Conservation (phyloP, 2,329 filamentous ascomycete species). For the Ophiostoma quercus region DNA sequence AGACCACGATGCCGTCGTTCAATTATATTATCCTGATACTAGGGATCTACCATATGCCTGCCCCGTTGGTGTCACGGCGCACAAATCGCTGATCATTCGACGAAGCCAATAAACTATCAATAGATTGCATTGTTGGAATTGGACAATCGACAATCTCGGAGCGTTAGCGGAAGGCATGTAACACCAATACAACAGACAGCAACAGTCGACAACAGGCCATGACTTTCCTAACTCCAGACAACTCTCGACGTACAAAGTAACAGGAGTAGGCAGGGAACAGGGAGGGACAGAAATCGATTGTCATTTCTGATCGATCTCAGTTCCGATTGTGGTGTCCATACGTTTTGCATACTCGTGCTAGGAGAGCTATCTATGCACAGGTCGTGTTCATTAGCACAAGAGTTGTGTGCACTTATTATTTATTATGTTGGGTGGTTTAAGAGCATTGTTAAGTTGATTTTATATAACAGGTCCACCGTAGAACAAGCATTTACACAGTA, state of each 20-base stretch:
- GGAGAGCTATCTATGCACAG: not conserved
- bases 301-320: slow-evolving; percentile 7
- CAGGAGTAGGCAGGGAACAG: not conserved
- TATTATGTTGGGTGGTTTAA: not conserved
- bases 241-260: not conserved
- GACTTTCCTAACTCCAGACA: not conserved
- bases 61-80: not conserved
- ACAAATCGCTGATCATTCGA: not conserved
- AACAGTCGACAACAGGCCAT: not conserved
- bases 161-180: not conserved
- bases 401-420: not conserved
- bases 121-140: not conserved
- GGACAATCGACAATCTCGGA: not conserved
- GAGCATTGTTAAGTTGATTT: no score
- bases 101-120: not conserved
- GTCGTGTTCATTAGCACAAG: not conserved
- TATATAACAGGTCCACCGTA: no score
- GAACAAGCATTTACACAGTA: no score
- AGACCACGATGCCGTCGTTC: not conserved
- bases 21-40: not conserved
- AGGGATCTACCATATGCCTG: not conserved
- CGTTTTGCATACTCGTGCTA: not conserved
- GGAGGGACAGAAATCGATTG: slow-evolving; percentile 7
- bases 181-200: not conserved
- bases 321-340: slow-evolving; percentile 6